Percentiles rank a stretch among this genome's conserved stretches.
Evolutionary conservation across 768 basidiomycete species (phyloP).

Genomic region (Kwoniella botswanensis): DNA sequence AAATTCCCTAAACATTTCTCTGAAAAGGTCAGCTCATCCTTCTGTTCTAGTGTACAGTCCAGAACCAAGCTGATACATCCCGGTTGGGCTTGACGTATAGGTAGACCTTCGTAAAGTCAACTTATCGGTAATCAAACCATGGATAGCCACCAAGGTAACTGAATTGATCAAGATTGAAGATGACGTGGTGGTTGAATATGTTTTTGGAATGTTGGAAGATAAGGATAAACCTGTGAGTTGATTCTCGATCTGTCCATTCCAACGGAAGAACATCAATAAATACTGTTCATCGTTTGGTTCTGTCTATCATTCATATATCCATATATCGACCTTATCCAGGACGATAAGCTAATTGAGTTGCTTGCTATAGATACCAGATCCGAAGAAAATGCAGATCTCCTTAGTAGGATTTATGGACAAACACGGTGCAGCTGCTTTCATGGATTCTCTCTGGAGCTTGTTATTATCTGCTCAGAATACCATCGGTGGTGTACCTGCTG

Average conservation of each 20-base stretch:
- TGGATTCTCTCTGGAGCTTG: slow-evolving; percentile 84
- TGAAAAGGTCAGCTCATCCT: slow-evolving; percentile 66
- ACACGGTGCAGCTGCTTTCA: slow-evolving; percentile 78
- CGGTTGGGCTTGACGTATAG: slow-evolving; percentile 14
- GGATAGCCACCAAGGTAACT: slow-evolving; percentile 84
- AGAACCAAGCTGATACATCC: too few relatives aligned
- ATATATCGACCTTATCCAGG: too few relatives aligned
- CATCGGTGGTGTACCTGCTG: slow-evolving; percentile 83
- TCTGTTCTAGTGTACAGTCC: too few relatives aligned
- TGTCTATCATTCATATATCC: background rate
- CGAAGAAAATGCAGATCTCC: slow-evolving; percentile 93
- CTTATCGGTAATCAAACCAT: slow-evolving; percentile 84
- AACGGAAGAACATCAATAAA: too few relatives aligned
- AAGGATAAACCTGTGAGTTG: slow-evolving; percentile 73
- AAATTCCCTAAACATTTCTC: slow-evolving; percentile 91
- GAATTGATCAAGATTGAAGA: slow-evolving; percentile 93
- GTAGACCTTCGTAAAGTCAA: slow-evolving; percentile 97
- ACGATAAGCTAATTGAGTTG: too few relatives aligned
- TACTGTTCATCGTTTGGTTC: background rate
- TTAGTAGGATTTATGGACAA: slow-evolving; percentile 90
- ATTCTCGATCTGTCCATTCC: too few relatives aligned
- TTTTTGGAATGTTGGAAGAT: slow-evolving; percentile 91
- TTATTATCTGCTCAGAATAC: slow-evolving; percentile 91
- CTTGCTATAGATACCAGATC: slow-evolving; percentile 74
- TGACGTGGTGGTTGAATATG: slow-evolving; percentile 95